Evolutionary conservation across 306 rosid genomes (phyloP), one percentile per base, ranked within the genome.

Genomic region (Corylus avellana): DNA sequence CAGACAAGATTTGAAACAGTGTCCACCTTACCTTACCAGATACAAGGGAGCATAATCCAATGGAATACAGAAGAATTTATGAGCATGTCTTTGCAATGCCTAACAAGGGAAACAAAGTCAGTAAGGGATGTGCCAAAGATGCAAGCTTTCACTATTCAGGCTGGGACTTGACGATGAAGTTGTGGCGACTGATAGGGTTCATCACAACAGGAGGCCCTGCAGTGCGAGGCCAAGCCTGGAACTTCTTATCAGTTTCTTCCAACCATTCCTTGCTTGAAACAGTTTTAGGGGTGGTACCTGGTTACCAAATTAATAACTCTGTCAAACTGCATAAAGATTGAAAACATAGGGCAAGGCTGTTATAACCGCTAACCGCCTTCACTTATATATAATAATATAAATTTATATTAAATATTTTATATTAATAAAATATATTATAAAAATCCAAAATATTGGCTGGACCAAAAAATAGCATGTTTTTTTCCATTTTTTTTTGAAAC

Each of bases 211-310:
- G 88, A 35, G 88, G 83, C 8, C 85, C 87, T 48, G 87, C 87
- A 70, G 44, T 84, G 5, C 90, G 88, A 58, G 92, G 92, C 92
- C 90, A 88, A 35, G 92, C 88, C 83, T 88, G 92, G 46, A 88
- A 84, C 77, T 84, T 88, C 88, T 88, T 82, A 67, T 88, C 91
- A 14, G 91, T 88, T 84, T 88, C 91, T 76, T 78, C 87, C 80
- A 68, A 74, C 91, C 91, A 88, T 59, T 77, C 86, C 56, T 61
- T 55, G 77, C 76, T 86, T 29, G 86, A 79, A 74, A 88, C 81
- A 27, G 89, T 88, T n/a, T 16, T 3, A 0, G 91, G 89, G 49
- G 86, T 88, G 3, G 77, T 78, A 44, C 91, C 91, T 88, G 78
- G 29, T 44, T 44, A 69, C 10, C 74, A 70, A 70, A 47, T 35